These are phyloP conservation scores for Termitomyces titanicus DNA, from an alignment of 768 basidiomycete genomes.

Conservation along the genomic window DNA sequence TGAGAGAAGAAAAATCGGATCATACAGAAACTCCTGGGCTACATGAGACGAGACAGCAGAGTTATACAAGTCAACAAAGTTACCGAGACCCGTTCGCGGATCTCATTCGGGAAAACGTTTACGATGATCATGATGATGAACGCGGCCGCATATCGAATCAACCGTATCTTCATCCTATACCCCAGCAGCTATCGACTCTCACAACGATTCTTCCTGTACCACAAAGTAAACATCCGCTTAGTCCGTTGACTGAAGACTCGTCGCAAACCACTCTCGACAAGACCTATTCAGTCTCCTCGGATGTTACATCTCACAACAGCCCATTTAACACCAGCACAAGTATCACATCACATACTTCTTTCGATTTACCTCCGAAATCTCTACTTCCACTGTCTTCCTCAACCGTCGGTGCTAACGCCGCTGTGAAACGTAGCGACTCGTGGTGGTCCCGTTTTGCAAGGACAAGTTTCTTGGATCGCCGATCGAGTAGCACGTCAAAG, in stretches of 20 bases:
- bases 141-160: not conserved
- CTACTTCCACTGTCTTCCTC: slow-evolving; percentile 35
- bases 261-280: slow-evolving; percentile 31
- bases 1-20: slow-evolving; percentile 30
- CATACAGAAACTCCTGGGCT: slow-evolving; percentile 22
- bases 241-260: slow-evolving; percentile 35
- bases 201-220: slow-evolving; percentile 31
- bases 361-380: slow-evolving; percentile 22
- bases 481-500: slow-evolving; percentile 36
- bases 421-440: slow-evolving; percentile 62
- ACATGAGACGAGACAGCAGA: slow-evolving; percentile 27
- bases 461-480: slow-evolving; percentile 60
- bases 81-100: slow-evolving; percentile 52
- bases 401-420: slow-evolving; percentile 37
- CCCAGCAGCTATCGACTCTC: slow-evolving; percentile 20
- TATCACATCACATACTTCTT: slow-evolving; percentile 25
- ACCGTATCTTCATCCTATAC: slow-evolving; percentile 11
- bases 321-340: slow-evolving; percentile 17
- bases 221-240: slow-evolving; percentile 29
- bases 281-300: slow-evolving; percentile 24
- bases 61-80: slow-evolving; percentile 33
- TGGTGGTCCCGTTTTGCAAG: slow-evolving; percentile 80
- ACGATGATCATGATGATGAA: slow-evolving; percentile 17
- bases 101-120: slow-evolving; percentile 30
- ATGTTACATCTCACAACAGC: slow-evolving; percentile 25